These are phyloP conservation scores for Dispira simplex DNA, from an alignment of 192 early-diverging fungal genomes.

Conservation along the genomic window DNA sequence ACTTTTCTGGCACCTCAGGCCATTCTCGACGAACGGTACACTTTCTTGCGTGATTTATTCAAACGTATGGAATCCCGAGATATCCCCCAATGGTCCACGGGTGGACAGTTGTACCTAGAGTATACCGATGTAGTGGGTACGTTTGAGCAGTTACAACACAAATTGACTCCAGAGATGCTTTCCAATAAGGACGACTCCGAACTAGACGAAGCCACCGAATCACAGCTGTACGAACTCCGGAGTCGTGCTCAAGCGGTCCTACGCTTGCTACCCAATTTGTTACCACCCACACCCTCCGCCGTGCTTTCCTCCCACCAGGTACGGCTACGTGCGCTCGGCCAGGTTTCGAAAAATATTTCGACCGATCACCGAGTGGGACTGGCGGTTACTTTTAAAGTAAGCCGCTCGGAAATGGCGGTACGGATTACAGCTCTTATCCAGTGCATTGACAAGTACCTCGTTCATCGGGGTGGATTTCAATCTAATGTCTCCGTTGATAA, in stretches of 20 bases:
- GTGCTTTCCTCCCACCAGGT: background rate
- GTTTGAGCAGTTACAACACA: background rate
- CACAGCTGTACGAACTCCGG: background rate
- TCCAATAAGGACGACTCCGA: background rate
- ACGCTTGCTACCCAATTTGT: background rate
- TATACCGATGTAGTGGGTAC: background rate
- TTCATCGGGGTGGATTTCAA: background rate
- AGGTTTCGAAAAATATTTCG: background rate
- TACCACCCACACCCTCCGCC: background rate
- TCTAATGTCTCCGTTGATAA: too few relatives aligned
- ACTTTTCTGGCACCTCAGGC: constrained; percentile 35
- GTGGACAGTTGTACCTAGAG: constrained; percentile 2
- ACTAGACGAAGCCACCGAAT: too few relatives aligned
- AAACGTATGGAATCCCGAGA: background rate
- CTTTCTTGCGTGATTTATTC: background rate
- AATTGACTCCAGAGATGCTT: too few relatives aligned
- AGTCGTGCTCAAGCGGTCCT: background rate
- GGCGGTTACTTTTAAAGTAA: background rate
- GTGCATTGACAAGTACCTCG: background rate
- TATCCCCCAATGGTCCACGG: background rate
- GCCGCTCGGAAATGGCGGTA: constrained; percentile 5
- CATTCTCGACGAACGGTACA: constrained; percentile 19
- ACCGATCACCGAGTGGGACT: background rate
- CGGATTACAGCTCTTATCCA: background rate
- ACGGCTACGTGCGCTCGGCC: background rate